Percentiles rank a stretch among this genome's conserved stretches.
Conservation (phyloP, 352 stramenopile species). For the Globisporangium barbulae region DNA sequence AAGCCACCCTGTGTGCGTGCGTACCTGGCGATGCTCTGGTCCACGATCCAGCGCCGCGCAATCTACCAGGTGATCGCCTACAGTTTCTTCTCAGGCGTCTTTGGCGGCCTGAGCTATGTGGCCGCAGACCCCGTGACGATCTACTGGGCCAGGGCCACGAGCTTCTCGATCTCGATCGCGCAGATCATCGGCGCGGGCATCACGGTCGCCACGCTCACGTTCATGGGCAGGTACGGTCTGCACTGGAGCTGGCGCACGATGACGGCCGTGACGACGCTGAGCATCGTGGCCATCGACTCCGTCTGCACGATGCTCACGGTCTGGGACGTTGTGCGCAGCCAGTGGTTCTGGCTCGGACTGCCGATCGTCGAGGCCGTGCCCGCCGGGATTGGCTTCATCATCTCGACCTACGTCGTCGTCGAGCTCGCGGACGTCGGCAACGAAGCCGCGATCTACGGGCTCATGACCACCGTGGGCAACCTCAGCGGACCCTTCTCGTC, state of each 20-base stretch:
- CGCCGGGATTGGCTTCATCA: not conserved
- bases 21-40: slow-evolving; percentile 23
- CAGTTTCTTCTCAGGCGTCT: not conserved
- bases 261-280: not conserved
- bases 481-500: not conserved
- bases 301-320: slow-evolving; percentile 2
- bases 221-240: not conserved
- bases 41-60: slow-evolving; percentile 16
- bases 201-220: not conserved
- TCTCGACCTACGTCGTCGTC: not conserved
- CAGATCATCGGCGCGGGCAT: not conserved
- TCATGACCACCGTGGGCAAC: not conserved
- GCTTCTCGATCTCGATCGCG: slow-evolving; percentile 28
- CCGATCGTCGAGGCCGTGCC: not conserved
- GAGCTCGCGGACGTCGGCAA: not conserved
- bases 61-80: slow-evolving; percentile 27
- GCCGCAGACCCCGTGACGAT: too few species aligned
- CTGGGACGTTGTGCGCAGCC: not conserved
- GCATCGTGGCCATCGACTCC: not conserved
- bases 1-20: slow-evolving; percentile 7
- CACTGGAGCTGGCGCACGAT: not conserved
- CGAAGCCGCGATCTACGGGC: not conserved
- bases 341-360: not conserved
- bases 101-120: slow-evolving; percentile 1
- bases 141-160: slow-evolving; percentile 20